Evolutionary conservation across 2,329 filamentous ascomycete genomes (phyloP), one percentile per base, ranked within the genome.

Genomic region (Alternaria gaisen): DNA sequence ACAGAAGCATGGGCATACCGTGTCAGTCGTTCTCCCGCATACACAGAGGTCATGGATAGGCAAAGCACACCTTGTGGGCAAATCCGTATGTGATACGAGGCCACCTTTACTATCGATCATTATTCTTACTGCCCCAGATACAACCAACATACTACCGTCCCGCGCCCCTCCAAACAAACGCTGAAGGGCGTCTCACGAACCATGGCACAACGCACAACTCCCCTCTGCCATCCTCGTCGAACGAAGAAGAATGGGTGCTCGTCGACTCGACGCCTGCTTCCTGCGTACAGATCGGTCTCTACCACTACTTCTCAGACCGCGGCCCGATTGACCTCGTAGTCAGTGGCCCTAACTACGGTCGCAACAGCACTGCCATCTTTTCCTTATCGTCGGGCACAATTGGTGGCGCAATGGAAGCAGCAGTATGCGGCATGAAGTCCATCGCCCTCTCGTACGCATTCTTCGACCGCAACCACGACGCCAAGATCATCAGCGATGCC

Each of bases 11-110:
- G 93, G 93, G 8, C 94, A 97, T 80, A 85, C 83, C n/a, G 92
- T 98, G 62, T 97, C 93, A 8, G 94, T 99, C 51, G 91, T 95
- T 65, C 87, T 99, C 14, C 95, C 95, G 2, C 88, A 97, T 78
- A 90, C 90, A 7, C 95, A 99, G 81, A 89, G 94, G 64, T 97
- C 93, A 58, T 99, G 95, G 95, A 98, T 99, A 73, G 94, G 94
- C 71, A 99, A 99, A 83, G 95, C 95, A 3, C 95, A 98, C 80
- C 91, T 98, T 74, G 93, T 98, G 72, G 94, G 94, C 58, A 90
- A 94, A 77, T 91, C 91, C 10, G 87, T 68, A 62, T 32, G 63
- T 60, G 24, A 11, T 20, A 32, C 20, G 26, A 57, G 24, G 24
- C 10, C 14, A 40, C 20, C 22, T 28, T 5, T 26, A 16, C 38